Conservation (phyloP, 495 filamentous ascomycete species). For the Penicillium paradoxum region DNA sequence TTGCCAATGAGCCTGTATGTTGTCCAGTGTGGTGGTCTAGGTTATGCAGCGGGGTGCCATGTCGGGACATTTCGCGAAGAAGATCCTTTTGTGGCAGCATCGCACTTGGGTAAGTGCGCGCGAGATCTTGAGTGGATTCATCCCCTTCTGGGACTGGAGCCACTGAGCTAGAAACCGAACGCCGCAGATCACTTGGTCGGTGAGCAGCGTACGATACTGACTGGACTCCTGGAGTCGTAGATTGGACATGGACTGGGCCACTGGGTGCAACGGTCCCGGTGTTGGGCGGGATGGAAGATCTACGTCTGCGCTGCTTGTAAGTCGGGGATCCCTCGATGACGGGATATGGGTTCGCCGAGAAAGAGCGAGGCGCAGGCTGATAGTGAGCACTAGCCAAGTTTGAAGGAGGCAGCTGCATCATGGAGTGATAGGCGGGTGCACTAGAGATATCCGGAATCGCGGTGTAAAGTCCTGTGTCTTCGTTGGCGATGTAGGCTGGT, state of each 20-base stretch:
- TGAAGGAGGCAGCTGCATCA: constrained; percentile 88
- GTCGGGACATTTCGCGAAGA: constrained; percentile 75
- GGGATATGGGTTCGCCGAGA: constrained; percentile 81
- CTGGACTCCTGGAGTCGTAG: constrained; percentile 28
- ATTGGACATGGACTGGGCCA: constrained; percentile 34
- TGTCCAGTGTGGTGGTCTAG: constrained; percentile 74
- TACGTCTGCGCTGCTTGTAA: constrained; percentile 92
- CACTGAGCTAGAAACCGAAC: constrained; percentile 86
- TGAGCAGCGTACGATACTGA: constrained; percentile 53
- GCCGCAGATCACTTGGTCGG: constrained; percentile 78
- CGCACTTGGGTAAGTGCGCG: constrained; percentile 60
- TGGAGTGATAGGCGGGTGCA: constrained; percentile 57
- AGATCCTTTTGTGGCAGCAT: constrained; percentile 72
- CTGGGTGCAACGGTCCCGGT: constrained; percentile 60
- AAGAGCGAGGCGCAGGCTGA: constrained; percentile 60
- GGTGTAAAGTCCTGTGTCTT: constrained; percentile 92
- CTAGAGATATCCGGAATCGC: constrained; percentile 78
- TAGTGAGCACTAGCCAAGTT: constrained; percentile 75
- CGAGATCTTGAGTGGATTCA: constrained; percentile 61
- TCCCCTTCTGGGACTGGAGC: constrained; percentile 75
- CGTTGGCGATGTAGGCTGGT: constrained; percentile 94
- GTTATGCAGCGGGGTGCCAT: constrained; percentile 78
- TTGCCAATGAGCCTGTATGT: constrained; percentile 55
- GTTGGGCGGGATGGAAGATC: constrained; percentile 82
- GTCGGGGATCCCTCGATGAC: constrained; percentile 97